Conservation (phyloP, 2,329 filamentous ascomycete genomes). For the Colletotrichum tanaceti region DNA sequence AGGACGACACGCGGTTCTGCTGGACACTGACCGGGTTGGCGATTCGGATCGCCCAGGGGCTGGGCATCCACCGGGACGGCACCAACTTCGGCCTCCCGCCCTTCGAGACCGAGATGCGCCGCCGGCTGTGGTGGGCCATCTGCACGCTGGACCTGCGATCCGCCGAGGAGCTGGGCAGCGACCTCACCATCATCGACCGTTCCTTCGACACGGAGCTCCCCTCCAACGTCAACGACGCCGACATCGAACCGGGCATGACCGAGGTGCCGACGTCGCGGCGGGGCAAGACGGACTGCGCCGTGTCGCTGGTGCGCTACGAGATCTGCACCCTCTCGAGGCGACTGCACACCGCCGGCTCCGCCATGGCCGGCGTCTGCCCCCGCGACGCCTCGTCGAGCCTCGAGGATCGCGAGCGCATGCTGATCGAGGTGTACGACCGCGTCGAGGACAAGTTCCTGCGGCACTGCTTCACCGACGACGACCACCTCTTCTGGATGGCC, state of each 20-base stretch:
- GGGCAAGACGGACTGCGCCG: conserved; percentile 65
- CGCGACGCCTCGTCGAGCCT: conserved; percentile 47
- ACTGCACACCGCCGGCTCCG: conserved; percentile 50
- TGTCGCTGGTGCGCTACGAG: conserved; percentile 62
- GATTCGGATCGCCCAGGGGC: conserved; percentile 68
- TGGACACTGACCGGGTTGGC: conserved; percentile 70
- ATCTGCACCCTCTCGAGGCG: conserved; percentile 57
- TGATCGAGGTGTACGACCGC: conserved; percentile 64
- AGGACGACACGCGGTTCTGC: conserved; percentile 64
- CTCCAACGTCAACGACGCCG: conserved; percentile 62
- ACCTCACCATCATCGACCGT: conserved; percentile 55
- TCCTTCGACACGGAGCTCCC: conserved; percentile 62
- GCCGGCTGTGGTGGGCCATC: conserved; percentile 72
- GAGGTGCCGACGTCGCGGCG: conserved; percentile 60
- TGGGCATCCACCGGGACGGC: conserved; percentile 70
- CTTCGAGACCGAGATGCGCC: conserved; percentile 70
- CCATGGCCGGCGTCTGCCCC: conserved; percentile 48
- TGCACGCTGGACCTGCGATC: conserved; percentile 66
- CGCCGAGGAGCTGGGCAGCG: conserved; percentile 65
- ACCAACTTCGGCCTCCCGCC: conserved; percentile 62
- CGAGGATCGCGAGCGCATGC: conserved; percentile 56
- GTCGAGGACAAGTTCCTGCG: conserved; percentile 66
- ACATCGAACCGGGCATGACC: conserved; percentile 59
- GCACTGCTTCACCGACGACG: conserved; percentile 56
- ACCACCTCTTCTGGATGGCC: conserved; percentile 74